A percentile compares a stretch with the other conserved stretches of the same genome.
Conservation (phyloP, 495 filamentous ascomycete genomes). For the Aspergillus indologenus region DNA sequence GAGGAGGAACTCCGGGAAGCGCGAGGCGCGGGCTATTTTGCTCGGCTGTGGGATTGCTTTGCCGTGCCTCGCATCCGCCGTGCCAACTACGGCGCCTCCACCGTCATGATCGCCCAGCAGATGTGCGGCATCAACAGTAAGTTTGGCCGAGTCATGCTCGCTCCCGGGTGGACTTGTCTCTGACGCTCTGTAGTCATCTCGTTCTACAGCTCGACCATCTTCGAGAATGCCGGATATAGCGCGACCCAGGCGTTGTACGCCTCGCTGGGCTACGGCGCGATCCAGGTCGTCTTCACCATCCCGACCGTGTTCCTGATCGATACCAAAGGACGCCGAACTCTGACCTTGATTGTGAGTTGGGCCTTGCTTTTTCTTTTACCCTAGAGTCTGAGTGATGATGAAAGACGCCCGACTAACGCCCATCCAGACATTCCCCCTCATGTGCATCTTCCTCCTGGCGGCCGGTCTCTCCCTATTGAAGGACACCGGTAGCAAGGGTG, state of each 20-base stretch:
- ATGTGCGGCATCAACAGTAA: slow-evolving; percentile 37
- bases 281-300: slow-evolving; percentile 71
- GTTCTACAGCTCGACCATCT: slow-evolving; percentile 78
- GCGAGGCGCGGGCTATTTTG: slow-evolving; percentile 47
- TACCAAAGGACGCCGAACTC: slow-evolving; percentile 70
- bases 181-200: slow-evolving; percentile 52
- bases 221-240: slow-evolving; percentile 55
- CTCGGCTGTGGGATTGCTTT: slow-evolving; percentile 58
- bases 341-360: slow-evolving; percentile 37
- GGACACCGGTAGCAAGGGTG: slow-evolving; percentile 12
- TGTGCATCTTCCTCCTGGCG: slow-evolving; percentile 67
- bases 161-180: not conserved
- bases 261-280: slow-evolving; percentile 56
- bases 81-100: slow-evolving; percentile 58
- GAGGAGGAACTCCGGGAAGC: slow-evolving; percentile 45
- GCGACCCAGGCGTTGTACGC: slow-evolving; percentile 63
- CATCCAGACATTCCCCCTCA: slow-evolving; percentile 76
- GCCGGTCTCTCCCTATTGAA: slow-evolving; percentile 59
- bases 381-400: too few relatives aligned
- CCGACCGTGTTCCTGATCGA: slow-evolving; percentile 68
- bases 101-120: slow-evolving; percentile 61
- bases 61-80: slow-evolving; percentile 61
- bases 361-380: too few relatives aligned
- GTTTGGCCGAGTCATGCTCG: not conserved
- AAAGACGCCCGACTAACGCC: slow-evolving; percentile 45